Percentiles rank a stretch among this genome's conserved stretches.
Conservation (phyloP, 345 rosid genomes). For the Hibiscus mutabilis region DNA sequence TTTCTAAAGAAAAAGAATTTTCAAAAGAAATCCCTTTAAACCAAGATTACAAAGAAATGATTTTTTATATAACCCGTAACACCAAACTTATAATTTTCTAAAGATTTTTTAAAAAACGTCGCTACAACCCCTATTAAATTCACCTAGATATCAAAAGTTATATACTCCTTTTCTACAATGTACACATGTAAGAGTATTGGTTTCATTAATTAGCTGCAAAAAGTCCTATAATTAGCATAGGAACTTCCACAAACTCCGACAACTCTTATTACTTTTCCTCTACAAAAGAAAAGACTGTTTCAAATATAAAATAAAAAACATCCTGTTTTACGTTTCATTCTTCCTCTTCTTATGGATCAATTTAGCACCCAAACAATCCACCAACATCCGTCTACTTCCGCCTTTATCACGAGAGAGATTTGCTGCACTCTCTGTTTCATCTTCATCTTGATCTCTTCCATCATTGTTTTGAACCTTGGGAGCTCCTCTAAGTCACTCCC, state of each 20-base stretch:
- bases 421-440: slow-evolving; percentile 22
- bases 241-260: not conserved
- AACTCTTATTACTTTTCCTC: not conserved
- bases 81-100: too few relatives aligned
- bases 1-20: too few relatives aligned
- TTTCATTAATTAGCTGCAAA: too few relatives aligned
- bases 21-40: too few relatives aligned
- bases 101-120: too few relatives aligned
- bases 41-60: too few relatives aligned
- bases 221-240: not conserved
- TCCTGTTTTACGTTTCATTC: not conserved
- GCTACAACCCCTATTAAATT: too few relatives aligned
- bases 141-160: too few relatives aligned
- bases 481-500: slow-evolving; percentile 12
- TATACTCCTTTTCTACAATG: too few relatives aligned
- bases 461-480: slow-evolving; percentile 18
- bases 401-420: slow-evolving; percentile 32
- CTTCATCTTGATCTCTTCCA: slow-evolving; percentile 30
- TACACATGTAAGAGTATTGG: too few relatives aligned
- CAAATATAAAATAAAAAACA: not conserved
- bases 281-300: slow-evolving; percentile 10
- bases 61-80: too few relatives aligned
- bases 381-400: slow-evolving; percentile 14
- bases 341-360: slow-evolving; percentile 31
- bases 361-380: slow-evolving; percentile 10